phyloP scores from a whole-genome alignment of 2,329 filamentous ascomycete species.

The Calonectria pteridis region DNA sequence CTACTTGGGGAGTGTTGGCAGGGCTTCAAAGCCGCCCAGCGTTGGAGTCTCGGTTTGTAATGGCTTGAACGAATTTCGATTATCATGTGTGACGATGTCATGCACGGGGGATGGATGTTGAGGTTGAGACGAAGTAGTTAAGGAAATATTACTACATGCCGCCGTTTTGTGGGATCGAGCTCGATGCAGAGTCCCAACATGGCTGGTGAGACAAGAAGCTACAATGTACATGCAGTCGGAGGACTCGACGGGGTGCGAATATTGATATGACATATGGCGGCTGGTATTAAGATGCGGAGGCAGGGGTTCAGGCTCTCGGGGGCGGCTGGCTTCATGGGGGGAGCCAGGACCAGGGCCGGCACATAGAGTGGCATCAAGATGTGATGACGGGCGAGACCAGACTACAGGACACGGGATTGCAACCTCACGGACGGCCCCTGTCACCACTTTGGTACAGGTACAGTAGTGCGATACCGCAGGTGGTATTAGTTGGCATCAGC shows the following conservation, averaged over 20 bases:
- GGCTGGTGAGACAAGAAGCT: neutral
- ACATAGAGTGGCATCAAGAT: slow-evolving; percentile 4
- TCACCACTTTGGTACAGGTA: neutral
- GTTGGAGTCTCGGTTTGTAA: slow-evolving; percentile 12
- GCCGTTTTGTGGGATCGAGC: slow-evolving; percentile 6
- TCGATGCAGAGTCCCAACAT: neutral
- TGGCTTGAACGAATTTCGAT: slow-evolving; percentile 6
- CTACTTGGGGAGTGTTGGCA: slow-evolving; percentile 1
- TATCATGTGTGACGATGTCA: slow-evolving; percentile 31
- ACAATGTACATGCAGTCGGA: neutral
- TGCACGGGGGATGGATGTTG: slow-evolving; percentile 13
- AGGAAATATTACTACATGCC: slow-evolving; percentile 17
- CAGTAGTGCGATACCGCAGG: neutral
- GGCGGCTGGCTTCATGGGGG: neutral
- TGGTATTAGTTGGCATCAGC: neutral
- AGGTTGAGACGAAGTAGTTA: slow-evolving; percentile 9
- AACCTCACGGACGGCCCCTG: slow-evolving; percentile 7
- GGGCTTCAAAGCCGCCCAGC: neutral
- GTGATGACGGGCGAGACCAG: slow-evolving; percentile 7
- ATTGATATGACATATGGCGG: neutral
- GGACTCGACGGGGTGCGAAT: neutral
- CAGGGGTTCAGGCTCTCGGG: slow-evolving; percentile 8
- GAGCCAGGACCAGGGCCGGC: neutral
- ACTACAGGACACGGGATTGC: slow-evolving; percentile 1
- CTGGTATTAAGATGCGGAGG: neutral